phyloP scores from a whole-genome alignment of 768 basidiomycete genomes.

The Neoboletus subvelutipes region DNA sequence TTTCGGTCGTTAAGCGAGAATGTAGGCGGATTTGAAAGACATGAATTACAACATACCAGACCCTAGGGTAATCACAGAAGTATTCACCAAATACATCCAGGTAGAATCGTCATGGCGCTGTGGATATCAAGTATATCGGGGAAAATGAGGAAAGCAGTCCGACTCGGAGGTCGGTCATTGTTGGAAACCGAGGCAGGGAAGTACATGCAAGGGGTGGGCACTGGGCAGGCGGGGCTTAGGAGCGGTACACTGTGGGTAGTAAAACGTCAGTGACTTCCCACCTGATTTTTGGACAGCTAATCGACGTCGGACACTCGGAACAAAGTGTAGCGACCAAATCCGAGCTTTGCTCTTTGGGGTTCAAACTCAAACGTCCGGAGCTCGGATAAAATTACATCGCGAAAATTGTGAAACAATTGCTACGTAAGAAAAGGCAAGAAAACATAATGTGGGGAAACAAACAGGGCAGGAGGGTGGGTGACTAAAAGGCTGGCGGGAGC shows the following conservation, averaged over 20 bases:
- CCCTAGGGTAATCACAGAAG: neutral
- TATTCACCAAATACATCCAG: neutral
- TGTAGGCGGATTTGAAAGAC: neutral
- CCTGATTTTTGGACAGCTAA: too few species aligned
- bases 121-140: neutral
- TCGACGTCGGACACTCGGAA: too few species aligned
- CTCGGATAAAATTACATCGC: too few species aligned
- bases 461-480: too few species aligned
- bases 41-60: neutral
- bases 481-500: too few species aligned
- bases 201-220: neutral
- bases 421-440: too few species aligned
- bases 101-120: neutral
- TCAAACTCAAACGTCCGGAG: too few species aligned
- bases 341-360: too few species aligned
- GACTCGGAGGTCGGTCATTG: neutral
- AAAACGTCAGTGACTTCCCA: too few species aligned
- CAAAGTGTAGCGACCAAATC: too few species aligned
- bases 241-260: neutral
- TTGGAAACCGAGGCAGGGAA: neutral
- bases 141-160: neutral
- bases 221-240: neutral
- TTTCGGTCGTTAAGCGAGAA: slow-evolving; percentile 25
- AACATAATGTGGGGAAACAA: too few species aligned
- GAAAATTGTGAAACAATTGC: too few species aligned